Percentiles rank a stretch among this genome's conserved stretches.
Evolutionary conservation across 495 filamentous ascomycete species (phyloP).

Genomic region (Daldinia caldariorum): DNA sequence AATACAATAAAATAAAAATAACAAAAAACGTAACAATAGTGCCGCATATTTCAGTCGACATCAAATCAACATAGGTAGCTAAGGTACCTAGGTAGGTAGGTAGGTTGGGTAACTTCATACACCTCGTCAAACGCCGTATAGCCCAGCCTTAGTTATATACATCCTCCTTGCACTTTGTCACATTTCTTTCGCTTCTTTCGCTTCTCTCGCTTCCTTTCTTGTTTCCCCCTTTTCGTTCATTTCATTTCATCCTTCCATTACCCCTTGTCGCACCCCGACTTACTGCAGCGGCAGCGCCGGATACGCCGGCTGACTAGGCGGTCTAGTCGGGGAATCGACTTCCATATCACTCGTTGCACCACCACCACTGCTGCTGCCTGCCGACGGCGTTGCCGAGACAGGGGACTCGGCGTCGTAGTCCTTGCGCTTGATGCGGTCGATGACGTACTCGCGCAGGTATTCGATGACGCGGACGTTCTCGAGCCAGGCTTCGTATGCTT

Average conservation of each 20-base stretch:
- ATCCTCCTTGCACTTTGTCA: neutral
- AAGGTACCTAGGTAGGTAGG: neutral
- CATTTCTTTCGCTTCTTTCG: too few species aligned
- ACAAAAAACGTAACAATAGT: neutral
- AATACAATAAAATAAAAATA: neutral
- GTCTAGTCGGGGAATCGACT: constrained; percentile 43
- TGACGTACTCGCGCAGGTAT: constrained; percentile 73
- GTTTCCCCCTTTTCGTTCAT: too few species aligned
- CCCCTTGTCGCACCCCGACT: too few species aligned
- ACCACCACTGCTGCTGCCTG: neutral
- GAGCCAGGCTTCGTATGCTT: constrained; percentile 77
- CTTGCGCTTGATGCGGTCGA: constrained; percentile 67
- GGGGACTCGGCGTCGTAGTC: constrained; percentile 65
- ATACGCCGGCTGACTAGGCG: constrained; percentile 47
- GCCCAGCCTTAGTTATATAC: neutral
- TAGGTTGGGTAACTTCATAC: neutral
- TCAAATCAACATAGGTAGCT: too few species aligned
- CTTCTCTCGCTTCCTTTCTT: neutral
- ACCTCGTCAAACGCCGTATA: constrained; percentile 2
- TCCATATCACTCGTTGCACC: constrained; percentile 42
- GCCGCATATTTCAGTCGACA: neutral
- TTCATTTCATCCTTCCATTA: too few species aligned
- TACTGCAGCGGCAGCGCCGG: constrained; percentile 39
- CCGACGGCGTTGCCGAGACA: neutral
- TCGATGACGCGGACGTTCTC: constrained; percentile 86